Evolutionary conservation across 2,329 filamentous ascomycete genomes (phyloP), one percentile per base, ranked within the genome.

Genomic region (Colletotrichum graminicola): DNA sequence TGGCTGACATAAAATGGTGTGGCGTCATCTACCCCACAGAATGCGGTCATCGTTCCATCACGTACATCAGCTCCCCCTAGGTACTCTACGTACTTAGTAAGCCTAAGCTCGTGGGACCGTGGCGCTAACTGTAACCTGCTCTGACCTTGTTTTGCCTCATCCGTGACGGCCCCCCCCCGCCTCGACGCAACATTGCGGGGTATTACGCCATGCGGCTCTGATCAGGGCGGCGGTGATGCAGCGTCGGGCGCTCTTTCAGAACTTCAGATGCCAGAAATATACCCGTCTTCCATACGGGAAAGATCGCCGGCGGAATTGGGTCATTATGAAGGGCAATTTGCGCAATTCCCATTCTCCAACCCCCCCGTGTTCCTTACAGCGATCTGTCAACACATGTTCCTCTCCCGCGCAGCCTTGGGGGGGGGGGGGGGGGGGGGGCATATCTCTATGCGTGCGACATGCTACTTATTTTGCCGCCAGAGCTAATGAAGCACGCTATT

Each of bases 1-100:
- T 56, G 67, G 29, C 56, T 62, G 54, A 29, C 5, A 8, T 29
- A 16, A 29, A 32, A 23, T 26, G 34, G 34, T 73, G 73, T 74
- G 70, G 71, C 73, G 73, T 71, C 73, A 74, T 61, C 41, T 73
- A 71, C 71, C 56, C 73, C 73, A 73, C 56, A 73, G 2, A 45
- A 74, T 73, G 66, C 73, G 57, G 73, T 74, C 73, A 74, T 74
- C 23, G 56, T 62, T 45, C 16, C 16, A 21, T 43, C 41, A 26
- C 7, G 26, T 59, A 39, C 29, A 29, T 8, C 34, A 36, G 34
- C 34, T 11, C 29, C 29, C 29, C 29, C 29, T 7, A 36, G 34
- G 34, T 36, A 36, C 34, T 7, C 29, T 29, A 29, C 29, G n/a
- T n/a, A n/a, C n/a, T n/a, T 29, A 29, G 29, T 29, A 29, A 4